phyloP scores from a whole-genome alignment of 2,329 filamentous ascomycete species.

The Xylariaceae sp. region DNA sequence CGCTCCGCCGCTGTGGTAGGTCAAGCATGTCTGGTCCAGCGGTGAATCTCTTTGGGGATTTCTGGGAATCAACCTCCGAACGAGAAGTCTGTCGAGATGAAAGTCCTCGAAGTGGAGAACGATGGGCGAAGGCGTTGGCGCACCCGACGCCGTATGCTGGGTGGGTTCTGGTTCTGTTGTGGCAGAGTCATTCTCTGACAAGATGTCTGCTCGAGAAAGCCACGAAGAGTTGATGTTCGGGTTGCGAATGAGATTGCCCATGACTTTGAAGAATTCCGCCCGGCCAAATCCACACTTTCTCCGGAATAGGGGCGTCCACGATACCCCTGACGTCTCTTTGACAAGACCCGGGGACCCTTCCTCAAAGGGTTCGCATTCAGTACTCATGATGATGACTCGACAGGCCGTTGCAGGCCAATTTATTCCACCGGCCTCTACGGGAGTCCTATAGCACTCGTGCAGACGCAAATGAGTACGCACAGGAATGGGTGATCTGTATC shows the following conservation, averaged over 20 bases:
- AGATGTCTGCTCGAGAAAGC: constrained; percentile 72
- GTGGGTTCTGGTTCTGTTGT: constrained; percentile 29
- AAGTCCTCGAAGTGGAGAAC: constrained; percentile 43
- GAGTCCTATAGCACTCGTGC: too few species aligned
- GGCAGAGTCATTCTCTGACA: constrained; percentile 46
- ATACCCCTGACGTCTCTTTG: constrained; percentile 31
- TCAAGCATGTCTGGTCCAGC: constrained; percentile 76
- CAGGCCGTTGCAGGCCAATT: too few species aligned
- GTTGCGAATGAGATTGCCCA: constrained; percentile 70
- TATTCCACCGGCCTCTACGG: too few species aligned
- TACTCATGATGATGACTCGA: constrained; percentile 26
- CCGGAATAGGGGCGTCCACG: constrained; percentile 51
- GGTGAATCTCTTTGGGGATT: constrained; percentile 71
- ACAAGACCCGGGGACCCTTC: constrained; percentile 31
- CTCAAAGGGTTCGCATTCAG: constrained; percentile 32
- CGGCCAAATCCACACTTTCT: constrained; percentile 58
- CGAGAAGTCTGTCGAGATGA: constrained; percentile 55
- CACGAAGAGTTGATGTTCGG: constrained; percentile 75
- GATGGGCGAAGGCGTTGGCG: constrained; percentile 25
- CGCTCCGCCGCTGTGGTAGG: constrained; percentile 45
- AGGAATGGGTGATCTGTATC: too few species aligned
- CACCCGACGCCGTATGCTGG: constrained; percentile 26
- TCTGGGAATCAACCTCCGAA: constrained; percentile 74
- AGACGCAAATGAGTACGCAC: too few species aligned
- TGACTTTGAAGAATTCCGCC: constrained; percentile 58